phyloP scores from a whole-genome alignment of 2,329 filamentous ascomycete species.

The Escovopsis sp. region DNA sequence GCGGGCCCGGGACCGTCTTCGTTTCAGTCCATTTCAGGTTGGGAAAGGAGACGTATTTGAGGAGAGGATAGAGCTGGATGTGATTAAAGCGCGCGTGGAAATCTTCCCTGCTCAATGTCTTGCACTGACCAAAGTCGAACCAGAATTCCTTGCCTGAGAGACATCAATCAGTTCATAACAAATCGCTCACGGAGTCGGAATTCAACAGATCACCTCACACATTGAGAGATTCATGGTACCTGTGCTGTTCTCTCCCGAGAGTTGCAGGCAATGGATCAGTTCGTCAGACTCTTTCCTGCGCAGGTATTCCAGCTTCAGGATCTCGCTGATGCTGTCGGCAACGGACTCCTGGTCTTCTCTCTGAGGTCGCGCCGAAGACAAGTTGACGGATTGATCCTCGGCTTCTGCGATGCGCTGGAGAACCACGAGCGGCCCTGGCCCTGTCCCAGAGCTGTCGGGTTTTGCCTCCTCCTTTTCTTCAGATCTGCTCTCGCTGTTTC shows the following conservation, averaged over 20 bases:
- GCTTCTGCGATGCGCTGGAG: too few species aligned
- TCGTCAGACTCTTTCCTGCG: background rate
- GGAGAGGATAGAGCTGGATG: background rate
- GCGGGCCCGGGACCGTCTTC: too few species aligned
- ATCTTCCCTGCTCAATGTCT: background rate
- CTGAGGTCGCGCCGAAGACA: too few species aligned
- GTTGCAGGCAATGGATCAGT: background rate
- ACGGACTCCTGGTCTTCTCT: background rate
- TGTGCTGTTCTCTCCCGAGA: background rate
- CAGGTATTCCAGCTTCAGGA: constrained; percentile 1
- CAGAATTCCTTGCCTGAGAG: background rate
- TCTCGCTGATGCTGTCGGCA: background rate
- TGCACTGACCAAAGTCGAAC: constrained; percentile 1
- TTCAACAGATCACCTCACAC: too few species aligned
- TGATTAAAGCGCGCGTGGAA: background rate
- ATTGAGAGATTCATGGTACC: background rate
- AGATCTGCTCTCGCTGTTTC: too few species aligned
- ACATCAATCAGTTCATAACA: too few species aligned
- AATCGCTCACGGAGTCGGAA: too few species aligned
- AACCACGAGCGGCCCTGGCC: too few species aligned
- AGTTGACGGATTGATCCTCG: too few species aligned
- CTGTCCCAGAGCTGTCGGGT: too few species aligned
- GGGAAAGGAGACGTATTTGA: constrained; percentile 1
- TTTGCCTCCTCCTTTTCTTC: too few species aligned
- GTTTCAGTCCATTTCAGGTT: too few species aligned